These are phyloP conservation scores for Tulasnella sp. DNA, from an alignment of 768 basidiomycete genomes.

Conservation along the genomic window DNA sequence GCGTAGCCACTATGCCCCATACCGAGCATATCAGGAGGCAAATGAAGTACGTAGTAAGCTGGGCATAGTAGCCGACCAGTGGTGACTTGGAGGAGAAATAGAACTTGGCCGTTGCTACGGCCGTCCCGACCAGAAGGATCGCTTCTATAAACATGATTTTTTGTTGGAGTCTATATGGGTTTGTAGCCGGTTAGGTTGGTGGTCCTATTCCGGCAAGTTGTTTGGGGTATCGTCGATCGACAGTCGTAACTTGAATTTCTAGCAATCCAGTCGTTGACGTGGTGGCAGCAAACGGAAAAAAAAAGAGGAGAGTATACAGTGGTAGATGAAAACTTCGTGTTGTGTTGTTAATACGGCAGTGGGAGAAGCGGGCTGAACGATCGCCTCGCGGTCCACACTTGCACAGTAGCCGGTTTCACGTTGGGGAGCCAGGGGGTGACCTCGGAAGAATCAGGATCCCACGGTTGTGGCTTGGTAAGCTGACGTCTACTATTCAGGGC, in stretches of 20 bases:
- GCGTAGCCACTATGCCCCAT: conserved; percentile 13
- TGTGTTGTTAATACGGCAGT: not conserved
- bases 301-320: not conserved
- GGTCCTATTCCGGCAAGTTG: not conserved
- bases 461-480: not conserved
- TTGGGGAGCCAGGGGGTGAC: not conserved
- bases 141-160: conserved; percentile 14
- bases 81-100: not conserved
- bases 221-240: not conserved
- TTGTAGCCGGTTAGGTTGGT: not conserved
- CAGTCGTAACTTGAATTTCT: conserved; percentile 11
- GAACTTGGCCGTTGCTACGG: not conserved
- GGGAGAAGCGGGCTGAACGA: not conserved
- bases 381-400: conserved; percentile 6
- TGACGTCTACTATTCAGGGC: not conserved
- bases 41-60: conserved; percentile 6
- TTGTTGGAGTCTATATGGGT: not conserved
- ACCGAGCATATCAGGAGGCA: not conserved
- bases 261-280: not conserved
- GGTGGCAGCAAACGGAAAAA: not conserved
- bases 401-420: not conserved
- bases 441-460: not conserved
- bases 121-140: not conserved
- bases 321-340: not conserved
- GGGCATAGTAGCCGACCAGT: not conserved